phyloP scores from a whole-genome alignment of 2,329 filamentous ascomycete species.

The Colletotrichum aenigma region DNA sequence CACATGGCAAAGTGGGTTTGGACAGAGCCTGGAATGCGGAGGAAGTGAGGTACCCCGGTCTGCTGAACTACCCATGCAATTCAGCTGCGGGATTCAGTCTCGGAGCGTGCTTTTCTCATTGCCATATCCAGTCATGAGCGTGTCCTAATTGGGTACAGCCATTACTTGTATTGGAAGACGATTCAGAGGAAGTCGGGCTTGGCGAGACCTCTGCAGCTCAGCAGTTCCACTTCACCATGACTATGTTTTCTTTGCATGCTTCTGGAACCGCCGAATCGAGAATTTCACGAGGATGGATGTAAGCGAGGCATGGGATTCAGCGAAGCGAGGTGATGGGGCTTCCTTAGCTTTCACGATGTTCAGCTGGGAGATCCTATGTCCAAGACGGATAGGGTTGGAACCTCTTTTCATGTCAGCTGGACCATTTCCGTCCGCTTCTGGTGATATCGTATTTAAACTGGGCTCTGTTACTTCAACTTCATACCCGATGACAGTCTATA shows the following conservation, averaged over 20 bases:
- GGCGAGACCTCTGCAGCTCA: not conserved
- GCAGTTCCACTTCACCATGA: not conserved
- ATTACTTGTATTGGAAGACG: too few relatives aligned
- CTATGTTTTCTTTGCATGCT: not conserved
- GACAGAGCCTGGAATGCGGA: not conserved
- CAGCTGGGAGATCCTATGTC: not conserved
- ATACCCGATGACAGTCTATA: not conserved
- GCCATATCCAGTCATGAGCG: too few relatives aligned
- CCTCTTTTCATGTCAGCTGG: not conserved
- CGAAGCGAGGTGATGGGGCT: not conserved
- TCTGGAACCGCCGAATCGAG: not conserved
- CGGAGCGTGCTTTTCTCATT: too few relatives aligned
- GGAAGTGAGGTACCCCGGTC: not conserved
- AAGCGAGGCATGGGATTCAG: not conserved
- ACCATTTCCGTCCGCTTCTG: not conserved
- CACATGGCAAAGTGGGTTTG: not conserved
- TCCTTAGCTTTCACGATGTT: not conserved
- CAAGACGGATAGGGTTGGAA: too few relatives aligned
- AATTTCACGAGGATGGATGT: fast-evolving
- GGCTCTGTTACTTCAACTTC: not conserved
- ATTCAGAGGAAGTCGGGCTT: not conserved
- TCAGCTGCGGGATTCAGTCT: not conserved
- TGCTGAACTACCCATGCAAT: not conserved
- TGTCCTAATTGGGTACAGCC: too few relatives aligned
- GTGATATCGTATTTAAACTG: fast-evolving